Percentiles rank a stretch among this genome's conserved stretches.
These are phyloP conservation scores for Juglanconis juglandina DNA, from an alignment of 2,329 filamentous ascomycete genomes.

Conservation along the genomic window DNA sequence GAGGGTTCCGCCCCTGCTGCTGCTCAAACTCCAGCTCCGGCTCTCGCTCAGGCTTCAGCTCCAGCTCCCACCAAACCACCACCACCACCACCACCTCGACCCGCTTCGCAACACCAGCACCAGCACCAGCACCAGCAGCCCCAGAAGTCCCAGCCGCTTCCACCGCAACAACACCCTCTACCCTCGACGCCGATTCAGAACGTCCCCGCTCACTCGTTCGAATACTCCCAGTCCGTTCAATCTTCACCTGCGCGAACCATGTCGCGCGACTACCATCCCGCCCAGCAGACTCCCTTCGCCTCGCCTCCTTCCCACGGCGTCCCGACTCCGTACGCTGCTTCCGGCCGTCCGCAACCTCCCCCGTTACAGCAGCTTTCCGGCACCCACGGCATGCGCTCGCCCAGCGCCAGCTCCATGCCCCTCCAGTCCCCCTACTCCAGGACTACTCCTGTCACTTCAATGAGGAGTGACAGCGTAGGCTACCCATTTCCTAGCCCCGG, in stretches of 20 bases:
- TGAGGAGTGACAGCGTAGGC: conserved; percentile 37
- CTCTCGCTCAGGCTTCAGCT: conserved; percentile 9
- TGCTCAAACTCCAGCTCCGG: conserved; percentile 25
- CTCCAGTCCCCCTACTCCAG: conserved; percentile 51
- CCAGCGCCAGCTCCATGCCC: conserved; percentile 41
- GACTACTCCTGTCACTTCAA: conserved; percentile 45
- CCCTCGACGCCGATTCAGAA: conserved; percentile 38
- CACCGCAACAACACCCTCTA: conserved; percentile 27
- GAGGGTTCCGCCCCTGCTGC: conserved; percentile 39
- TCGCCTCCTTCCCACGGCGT: conserved; percentile 22
- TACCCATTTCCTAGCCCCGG: conserved; percentile 46
- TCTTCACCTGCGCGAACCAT: conserved; percentile 46
- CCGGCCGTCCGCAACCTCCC: conserved; percentile 37
- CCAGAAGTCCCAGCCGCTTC: conserved; percentile 20
- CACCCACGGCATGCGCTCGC: conserved; percentile 49
- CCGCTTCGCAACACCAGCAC: conserved; percentile 16
- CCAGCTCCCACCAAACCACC: conserved; percentile 24
- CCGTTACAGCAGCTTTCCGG: conserved; percentile 44
- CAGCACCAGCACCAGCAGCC: conserved; percentile 19
- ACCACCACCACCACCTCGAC: conserved; percentile 6
- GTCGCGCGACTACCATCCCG: conserved; percentile 42
- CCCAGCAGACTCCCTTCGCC: conserved; percentile 28
- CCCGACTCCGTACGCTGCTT: conserved; percentile 34
- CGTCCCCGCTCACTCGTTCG: conserved; percentile 45
- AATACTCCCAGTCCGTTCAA: conserved; percentile 46